Base-by-base conservation (phyloP, 371 early-diverging fungal genomes). In the Mortierella sp. region DNA sequence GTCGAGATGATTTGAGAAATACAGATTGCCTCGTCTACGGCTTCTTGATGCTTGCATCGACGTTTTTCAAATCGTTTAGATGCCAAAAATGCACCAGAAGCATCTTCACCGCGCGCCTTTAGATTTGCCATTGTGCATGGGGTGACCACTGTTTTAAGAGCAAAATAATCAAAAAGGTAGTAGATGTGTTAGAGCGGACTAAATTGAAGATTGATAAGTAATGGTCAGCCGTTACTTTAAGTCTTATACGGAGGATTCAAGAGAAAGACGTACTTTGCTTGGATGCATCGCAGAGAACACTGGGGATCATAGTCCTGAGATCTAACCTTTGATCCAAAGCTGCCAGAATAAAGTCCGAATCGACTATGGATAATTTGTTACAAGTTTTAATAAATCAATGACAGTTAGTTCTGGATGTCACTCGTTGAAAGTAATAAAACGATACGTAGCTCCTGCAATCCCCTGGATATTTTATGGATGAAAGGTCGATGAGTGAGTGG, bases 61-160 rank as follows among this genome's bases (percentile, higher is more conserved):
- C 96, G 90, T 58, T 85, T 83, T 77, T 97, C 97, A 65, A 94
- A 89, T 19, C 86, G 71, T 67, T 91, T 89, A 15, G 94, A 88
- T 23, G 87, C 81, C 19, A 87, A 73, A 1, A 87, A 88, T 1
- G 95, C 92, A 9, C 84, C 89, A 13, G 80, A 62, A 40, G 82
- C 84, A 40, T 92, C 91, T 34, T 82, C 86, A 1, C 94, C 93
- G 32, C 89, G 89, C 10, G 82, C 80, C 70, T 92, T 87, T 26
- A 97, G 85, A 40, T 94, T 93, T 66, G 88, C 85, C 59, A 93
- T 83, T 3, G 91, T 89, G 79, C 98, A 98, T 28, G 87, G 87
- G 0, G 96, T 96, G 4, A 94, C 92, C 85, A 95, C 95, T 95
- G 35, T 17, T 59, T 59, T 7, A 54, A 40, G 19, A 66, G 43